Evolutionary conservation across 75 land plant genomes (phyloP).

Genomic region (Pinus albicaulis): DNA sequence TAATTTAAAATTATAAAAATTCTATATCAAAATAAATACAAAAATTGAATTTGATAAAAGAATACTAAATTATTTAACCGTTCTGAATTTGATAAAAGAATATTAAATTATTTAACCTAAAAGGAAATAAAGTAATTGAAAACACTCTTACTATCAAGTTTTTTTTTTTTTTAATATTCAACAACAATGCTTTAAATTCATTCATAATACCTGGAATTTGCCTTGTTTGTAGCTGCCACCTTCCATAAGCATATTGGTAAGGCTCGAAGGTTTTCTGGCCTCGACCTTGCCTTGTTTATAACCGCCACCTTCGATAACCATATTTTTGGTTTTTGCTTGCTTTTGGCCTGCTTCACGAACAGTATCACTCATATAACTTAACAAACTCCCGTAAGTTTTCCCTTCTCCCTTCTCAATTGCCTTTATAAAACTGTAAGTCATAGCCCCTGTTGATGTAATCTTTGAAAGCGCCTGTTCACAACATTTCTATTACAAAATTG

Average conservation of each 20-base stretch:
- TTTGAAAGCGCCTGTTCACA: conserved; percentile 28
- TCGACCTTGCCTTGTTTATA: background rate
- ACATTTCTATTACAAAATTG: background rate
- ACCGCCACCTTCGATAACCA: conserved; percentile 41
- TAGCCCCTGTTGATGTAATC: conserved; percentile 39
- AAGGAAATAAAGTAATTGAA: background rate
- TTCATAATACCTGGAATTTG: no score
- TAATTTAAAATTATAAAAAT: no score
- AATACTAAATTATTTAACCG: no score
- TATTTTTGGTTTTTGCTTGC: conserved; percentile 14
- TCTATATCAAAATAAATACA: no score
- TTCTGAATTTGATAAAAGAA: no score
- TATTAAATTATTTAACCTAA: no score
- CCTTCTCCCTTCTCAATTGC: conserved; percentile 49
- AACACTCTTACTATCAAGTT: no score
- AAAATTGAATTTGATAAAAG: no score
- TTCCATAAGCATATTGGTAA: no score
- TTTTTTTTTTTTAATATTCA: no score
- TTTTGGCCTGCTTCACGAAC: conserved; percentile 14
- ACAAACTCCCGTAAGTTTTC: conserved; percentile 34
- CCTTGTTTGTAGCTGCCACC: no score
- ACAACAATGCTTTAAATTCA: no score
- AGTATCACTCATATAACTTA: conserved; percentile 29
- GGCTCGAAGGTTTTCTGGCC: background rate
- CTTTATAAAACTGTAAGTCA: conserved; percentile 60